Percentiles rank a stretch among this genome's conserved stretches.
Conservation (phyloP, 2,329 filamentous ascomycete species). For the Chaetomium strumarium region DNA sequence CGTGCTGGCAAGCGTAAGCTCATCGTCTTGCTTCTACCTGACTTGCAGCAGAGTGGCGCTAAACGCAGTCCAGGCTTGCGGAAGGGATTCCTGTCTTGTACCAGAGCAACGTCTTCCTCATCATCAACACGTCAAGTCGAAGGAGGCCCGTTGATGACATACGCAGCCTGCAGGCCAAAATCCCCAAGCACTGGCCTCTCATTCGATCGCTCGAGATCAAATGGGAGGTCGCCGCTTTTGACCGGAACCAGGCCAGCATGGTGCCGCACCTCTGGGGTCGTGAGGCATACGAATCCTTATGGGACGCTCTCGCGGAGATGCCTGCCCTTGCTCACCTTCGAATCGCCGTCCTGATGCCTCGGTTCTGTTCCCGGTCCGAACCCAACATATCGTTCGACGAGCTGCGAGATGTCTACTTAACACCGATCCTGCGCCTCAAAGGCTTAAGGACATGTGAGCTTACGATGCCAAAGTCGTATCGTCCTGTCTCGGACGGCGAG, state of each 20-base stretch:
- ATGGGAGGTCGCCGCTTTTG: slow-evolving; percentile 12
- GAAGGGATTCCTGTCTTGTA: slow-evolving; percentile 16
- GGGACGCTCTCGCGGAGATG: slow-evolving; percentile 19
- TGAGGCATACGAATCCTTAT: slow-evolving; percentile 15
- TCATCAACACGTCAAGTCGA: slow-evolving; percentile 9
- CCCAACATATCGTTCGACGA: background rate
- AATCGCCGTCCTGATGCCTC: slow-evolving; percentile 15
- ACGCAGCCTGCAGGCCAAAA: slow-evolving; percentile 17
- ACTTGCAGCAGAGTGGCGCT: background rate
- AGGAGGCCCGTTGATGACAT: slow-evolving; percentile 15
- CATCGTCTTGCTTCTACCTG: background rate
- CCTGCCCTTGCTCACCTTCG: slow-evolving; percentile 11
- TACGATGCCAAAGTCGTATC: slow-evolving; percentile 9
- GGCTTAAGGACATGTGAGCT: slow-evolving; percentile 11
- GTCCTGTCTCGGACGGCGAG: background rate
- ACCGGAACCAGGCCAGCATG: slow-evolving; percentile 12
- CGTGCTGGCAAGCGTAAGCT: slow-evolving; percentile 17
- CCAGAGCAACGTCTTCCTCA: slow-evolving; percentile 16
- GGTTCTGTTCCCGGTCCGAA: background rate
- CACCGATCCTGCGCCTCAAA: slow-evolving; percentile 14
- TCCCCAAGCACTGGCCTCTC: slow-evolving; percentile 15
- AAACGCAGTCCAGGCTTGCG: slow-evolving; percentile 4
- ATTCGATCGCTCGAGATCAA: slow-evolving; percentile 16
- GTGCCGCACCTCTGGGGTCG: slow-evolving; percentile 15
- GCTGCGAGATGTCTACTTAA: slow-evolving; percentile 12